phyloP scores from a whole-genome alignment of 2,329 filamentous ascomycete species.

The Diplodia scrobiculata region DNA sequence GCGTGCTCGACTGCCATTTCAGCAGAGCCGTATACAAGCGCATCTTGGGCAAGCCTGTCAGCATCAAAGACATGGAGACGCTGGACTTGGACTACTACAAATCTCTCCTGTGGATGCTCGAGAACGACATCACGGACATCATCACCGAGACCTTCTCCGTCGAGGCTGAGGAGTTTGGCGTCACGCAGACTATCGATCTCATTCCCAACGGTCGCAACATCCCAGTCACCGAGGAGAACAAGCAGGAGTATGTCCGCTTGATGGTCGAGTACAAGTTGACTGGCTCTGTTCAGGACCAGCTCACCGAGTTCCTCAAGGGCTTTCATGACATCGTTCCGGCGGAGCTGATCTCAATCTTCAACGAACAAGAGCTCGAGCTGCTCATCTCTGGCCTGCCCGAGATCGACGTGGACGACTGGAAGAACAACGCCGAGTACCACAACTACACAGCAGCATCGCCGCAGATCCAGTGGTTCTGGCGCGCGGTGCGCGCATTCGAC shows the following conservation, averaged over 20 bases:
- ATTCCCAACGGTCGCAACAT: slow-evolving; percentile 87
- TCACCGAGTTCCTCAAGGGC: slow-evolving; percentile 88
- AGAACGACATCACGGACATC: slow-evolving; percentile 97
- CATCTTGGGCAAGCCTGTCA: slow-evolving; percentile 91
- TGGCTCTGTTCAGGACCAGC: slow-evolving; percentile 88
- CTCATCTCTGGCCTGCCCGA: slow-evolving; percentile 96
- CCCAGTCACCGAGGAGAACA: slow-evolving; percentile 94
- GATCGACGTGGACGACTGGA: slow-evolving; percentile 98
- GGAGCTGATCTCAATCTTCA: slow-evolving; percentile 94
- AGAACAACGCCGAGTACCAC: slow-evolving; percentile 97
- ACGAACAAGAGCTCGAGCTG: slow-evolving; percentile 94
- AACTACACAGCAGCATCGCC: slow-evolving; percentile 93
- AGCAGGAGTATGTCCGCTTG: slow-evolving; percentile 92
- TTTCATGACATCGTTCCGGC: slow-evolving; percentile 98
- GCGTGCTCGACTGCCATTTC: slow-evolving; percentile 97
- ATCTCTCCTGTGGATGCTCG: slow-evolving; percentile 95
- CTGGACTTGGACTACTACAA: slow-evolving; percentile 99
- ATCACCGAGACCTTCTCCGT: slow-evolving; percentile 95
- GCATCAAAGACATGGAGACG: slow-evolving; percentile 99
- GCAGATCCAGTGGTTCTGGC: slow-evolving; percentile 99
- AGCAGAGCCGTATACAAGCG: slow-evolving; percentile 98
- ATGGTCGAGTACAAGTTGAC: slow-evolving; percentile 93
- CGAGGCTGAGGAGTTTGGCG: slow-evolving; percentile 91
- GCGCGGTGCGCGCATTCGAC: slow-evolving; percentile 93
- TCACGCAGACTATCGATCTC: slow-evolving; percentile 82